Evolutionary conservation across 2,329 filamentous ascomycete species (phyloP).

Genomic region (Fusarium sp.): DNA sequence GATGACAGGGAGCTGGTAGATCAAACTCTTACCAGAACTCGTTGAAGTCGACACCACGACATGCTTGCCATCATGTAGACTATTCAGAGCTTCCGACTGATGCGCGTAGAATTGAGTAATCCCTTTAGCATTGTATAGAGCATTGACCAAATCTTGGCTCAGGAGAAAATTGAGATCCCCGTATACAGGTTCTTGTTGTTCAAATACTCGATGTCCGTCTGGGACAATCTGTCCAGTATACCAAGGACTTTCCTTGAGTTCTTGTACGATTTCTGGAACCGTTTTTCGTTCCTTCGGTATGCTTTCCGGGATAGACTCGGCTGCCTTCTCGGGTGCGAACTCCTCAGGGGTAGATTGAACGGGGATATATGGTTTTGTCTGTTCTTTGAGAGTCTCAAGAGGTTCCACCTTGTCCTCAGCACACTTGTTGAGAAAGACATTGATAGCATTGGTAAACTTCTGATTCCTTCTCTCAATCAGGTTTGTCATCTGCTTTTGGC

Average conservation of each 20-base stretch:
- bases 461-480: constrained; percentile 91
- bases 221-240: constrained; percentile 95
- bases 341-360: constrained; percentile 63
- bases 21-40: constrained; percentile 96
- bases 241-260: constrained; percentile 87
- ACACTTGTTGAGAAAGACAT: constrained; percentile 83
- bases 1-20: constrained; percentile 95
- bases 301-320: constrained; percentile 71
- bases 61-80: constrained; percentile 83
- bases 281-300: constrained; percentile 86
- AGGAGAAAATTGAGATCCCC: constrained; percentile 88
- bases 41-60: constrained; percentile 96
- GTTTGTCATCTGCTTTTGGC: constrained; percentile 90
- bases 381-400: constrained; percentile 72
- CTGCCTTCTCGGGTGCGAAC: constrained; percentile 49
- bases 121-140: constrained; percentile 90
- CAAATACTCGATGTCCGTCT: constrained; percentile 91
- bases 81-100: constrained; percentile 94
- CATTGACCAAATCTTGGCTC: constrained; percentile 94
- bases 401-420: constrained; percentile 76
- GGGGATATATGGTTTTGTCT: constrained; percentile 75
- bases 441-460: constrained; percentile 85
- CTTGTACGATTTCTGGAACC: constrained; percentile 87
- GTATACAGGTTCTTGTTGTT: constrained; percentile 84
- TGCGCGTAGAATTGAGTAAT: constrained; percentile 92